phyloP scores from a whole-genome alignment of 768 basidiomycete genomes.

The Exsudoporus frostii region DNA sequence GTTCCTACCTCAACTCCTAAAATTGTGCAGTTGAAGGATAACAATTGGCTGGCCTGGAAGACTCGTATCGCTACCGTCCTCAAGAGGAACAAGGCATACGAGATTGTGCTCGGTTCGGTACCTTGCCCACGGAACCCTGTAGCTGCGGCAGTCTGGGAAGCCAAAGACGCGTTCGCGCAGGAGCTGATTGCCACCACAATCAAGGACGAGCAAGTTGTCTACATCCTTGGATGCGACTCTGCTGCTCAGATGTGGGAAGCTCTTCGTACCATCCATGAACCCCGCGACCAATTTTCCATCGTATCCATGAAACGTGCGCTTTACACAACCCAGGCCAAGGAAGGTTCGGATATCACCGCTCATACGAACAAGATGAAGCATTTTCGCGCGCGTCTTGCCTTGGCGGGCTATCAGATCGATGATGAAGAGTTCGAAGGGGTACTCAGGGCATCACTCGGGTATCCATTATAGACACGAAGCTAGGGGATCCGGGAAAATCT shows the following conservation, averaged over 20 bases:
- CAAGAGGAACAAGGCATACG: neutral
- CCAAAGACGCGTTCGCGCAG: no score
- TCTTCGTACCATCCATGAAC: neutral
- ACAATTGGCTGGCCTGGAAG: neutral
- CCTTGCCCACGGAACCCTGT: no score
- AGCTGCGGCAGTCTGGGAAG: no score
- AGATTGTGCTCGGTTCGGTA: no score
- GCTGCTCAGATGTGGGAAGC: neutral
- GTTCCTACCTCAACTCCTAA: no score
- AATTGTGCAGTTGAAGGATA: neutral
- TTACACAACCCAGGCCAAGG: neutral
- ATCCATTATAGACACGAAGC: no score
- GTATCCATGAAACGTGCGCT: neutral
- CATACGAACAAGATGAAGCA: no score
- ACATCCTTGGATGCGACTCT: neutral
- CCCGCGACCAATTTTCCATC: neutral
- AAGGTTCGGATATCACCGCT: neutral
- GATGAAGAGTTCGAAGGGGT: no score
- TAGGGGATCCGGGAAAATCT: no score
- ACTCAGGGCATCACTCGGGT: no score
- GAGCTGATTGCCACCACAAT: neutral
- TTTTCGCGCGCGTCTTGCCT: no score
- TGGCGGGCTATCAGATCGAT: no score
- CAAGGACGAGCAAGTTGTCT: neutral
- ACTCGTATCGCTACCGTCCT: neutral